phyloP scores from a whole-genome alignment of 2,329 filamentous ascomycete species.

The Botrytis aclada region DNA sequence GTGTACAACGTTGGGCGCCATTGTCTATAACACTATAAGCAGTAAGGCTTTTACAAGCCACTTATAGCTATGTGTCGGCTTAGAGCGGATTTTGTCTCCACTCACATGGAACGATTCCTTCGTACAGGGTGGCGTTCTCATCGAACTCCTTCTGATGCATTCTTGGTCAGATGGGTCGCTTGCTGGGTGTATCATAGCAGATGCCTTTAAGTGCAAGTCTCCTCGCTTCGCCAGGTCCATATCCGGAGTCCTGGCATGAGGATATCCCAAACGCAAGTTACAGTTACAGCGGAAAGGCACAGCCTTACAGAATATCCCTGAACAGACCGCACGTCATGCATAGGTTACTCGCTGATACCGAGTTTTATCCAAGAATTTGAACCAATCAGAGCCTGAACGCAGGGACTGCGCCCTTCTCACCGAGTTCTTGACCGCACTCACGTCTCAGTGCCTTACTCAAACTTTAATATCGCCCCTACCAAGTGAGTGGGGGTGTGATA shows the following conservation, averaged over 20 bases:
- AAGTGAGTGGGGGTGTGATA: conserved; percentile 12
- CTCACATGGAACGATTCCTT: background rate
- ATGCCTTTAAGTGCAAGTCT: conserved; percentile 8
- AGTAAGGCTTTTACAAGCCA: background rate
- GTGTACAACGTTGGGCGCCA: conserved; percentile 24
- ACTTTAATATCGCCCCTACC: background rate
- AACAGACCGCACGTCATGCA: conserved; percentile 17
- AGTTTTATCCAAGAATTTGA: background rate
- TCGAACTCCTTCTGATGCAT: background rate
- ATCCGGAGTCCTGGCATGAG: conserved; percentile 19
- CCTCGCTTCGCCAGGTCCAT: background rate
- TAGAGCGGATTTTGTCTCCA: background rate
- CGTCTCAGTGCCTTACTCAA: conserved; percentile 2
- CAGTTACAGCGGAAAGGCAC: conserved; percentile 24
- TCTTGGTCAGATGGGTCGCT: conserved; percentile 4
- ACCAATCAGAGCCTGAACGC: background rate
- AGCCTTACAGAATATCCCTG: conserved; percentile 22
- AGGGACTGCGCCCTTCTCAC: conserved; percentile 10
- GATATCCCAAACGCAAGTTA: conserved; percentile 21
- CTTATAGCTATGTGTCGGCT: background rate
- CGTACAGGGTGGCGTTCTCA: conserved; percentile 3
- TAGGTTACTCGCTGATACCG: background rate
- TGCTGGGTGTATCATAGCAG: background rate
- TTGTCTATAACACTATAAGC: background rate
- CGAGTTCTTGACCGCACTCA: conserved; percentile 18